These are phyloP conservation scores for Dipteronia dyeriana DNA, from an alignment of 345 rosid species.

Conservation along the genomic window DNA sequence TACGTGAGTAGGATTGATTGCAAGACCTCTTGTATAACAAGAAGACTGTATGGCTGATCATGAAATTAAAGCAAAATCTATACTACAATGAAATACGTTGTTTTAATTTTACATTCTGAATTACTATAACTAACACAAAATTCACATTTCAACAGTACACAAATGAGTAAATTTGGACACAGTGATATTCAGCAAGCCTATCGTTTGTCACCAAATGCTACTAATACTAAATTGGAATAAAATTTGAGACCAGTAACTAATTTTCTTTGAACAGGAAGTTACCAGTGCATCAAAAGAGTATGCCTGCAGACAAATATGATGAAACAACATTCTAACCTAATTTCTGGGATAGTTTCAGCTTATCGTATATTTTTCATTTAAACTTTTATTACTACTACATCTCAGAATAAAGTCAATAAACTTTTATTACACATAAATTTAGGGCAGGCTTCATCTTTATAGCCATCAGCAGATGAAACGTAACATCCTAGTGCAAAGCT, in stretches of 20 bases:
- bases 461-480: neutral
- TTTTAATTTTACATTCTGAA: neutral
- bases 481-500: constrained; percentile 7
- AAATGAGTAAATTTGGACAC: neutral
- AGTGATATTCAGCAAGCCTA: neutral
- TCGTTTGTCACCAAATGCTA: neutral
- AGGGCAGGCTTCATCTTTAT: neutral
- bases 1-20: neutral
- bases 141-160: neutral
- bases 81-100: neutral
- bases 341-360: neutral
- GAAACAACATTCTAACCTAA: neutral
- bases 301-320: neutral
- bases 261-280: neutral
- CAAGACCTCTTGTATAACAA: neutral
- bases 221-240: neutral
- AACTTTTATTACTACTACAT: neutral
- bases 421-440: neutral
- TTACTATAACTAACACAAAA: neutral
- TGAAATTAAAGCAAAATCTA: too few species aligned
- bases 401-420: neutral
- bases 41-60: neutral
- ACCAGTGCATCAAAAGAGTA: neutral
- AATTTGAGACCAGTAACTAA: neutral
- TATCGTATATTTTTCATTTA: neutral